phyloP scores from a whole-genome alignment of 2,329 filamentous ascomycete genomes.

The Fusarium fracticaudum region DNA sequence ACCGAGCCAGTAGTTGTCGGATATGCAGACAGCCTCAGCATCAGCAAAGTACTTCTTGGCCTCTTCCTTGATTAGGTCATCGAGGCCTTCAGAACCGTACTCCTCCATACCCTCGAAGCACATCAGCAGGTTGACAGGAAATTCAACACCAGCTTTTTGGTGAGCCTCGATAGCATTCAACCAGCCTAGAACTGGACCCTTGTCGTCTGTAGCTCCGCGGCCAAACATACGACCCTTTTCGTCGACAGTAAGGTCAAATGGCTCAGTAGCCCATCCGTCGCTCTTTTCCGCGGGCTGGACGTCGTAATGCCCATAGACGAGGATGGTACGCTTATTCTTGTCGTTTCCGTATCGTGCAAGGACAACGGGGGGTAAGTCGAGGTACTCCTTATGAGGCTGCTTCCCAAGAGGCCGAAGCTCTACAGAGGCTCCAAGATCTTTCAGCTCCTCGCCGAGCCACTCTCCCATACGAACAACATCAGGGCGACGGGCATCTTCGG shows the following conservation, averaged over 20 bases:
- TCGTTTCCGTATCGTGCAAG: constrained; percentile 93
- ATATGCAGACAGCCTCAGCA: constrained; percentile 96
- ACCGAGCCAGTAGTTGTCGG: constrained; percentile 99
- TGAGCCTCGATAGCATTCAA: constrained; percentile 98
- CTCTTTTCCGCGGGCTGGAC: constrained; percentile 94
- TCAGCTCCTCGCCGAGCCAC: constrained; percentile 86
- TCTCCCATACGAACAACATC: constrained; percentile 98
- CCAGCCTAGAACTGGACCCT: constrained; percentile 97
- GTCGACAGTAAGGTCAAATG: constrained; percentile 88
- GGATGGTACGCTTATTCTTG: constrained; percentile 90
- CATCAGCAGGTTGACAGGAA: constrained; percentile 98
- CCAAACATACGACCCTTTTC: constrained; percentile 96
- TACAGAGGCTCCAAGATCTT: constrained; percentile 83
- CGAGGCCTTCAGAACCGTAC: constrained; percentile 94
- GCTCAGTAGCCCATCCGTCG: constrained; percentile 96
- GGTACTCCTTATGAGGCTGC: constrained; percentile 88
- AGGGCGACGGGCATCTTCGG: constrained; percentile 85
- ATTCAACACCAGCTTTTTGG: constrained; percentile 91
- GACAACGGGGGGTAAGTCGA: constrained; percentile 92
- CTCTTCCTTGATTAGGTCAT: constrained; percentile 92
- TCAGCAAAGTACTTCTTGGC: constrained; percentile 96
- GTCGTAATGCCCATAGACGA: constrained; percentile 99
- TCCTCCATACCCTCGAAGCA: constrained; percentile 99
- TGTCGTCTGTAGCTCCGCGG: constrained; percentile 95
- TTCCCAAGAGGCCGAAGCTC: constrained; percentile 88